Conservation (phyloP, 139 green algal species). For the Chlorella vulgaris region DNA sequence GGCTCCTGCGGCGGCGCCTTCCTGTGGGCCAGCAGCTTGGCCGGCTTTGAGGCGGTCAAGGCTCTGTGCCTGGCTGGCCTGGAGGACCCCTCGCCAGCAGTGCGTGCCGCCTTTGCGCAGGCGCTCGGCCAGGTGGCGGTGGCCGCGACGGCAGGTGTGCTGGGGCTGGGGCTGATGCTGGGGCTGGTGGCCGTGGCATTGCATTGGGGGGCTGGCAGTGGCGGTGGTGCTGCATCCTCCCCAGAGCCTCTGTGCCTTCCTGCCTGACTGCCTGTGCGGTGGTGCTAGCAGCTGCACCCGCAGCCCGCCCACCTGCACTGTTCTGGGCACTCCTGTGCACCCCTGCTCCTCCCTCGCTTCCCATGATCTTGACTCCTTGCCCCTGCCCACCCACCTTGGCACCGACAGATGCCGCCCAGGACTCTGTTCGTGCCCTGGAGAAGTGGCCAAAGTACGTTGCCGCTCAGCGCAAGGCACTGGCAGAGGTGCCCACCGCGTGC, state of each 20-base stretch:
- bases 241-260: too few relatives aligned
- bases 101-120: slow-evolving; percentile 56
- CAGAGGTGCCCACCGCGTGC: slow-evolving; percentile 43
- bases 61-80: slow-evolving; percentile 51
- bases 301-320: too few relatives aligned
- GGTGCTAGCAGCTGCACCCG: too few relatives aligned
- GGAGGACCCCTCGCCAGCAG: slow-evolving; percentile 38
- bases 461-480: slow-evolving; percentile 57
- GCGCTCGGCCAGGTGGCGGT: slow-evolving; percentile 70
- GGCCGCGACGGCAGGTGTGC: slow-evolving; percentile 24
- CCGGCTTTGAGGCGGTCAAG: slow-evolving; percentile 60
- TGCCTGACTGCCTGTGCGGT: too few relatives aligned
- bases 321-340: too few relatives aligned
- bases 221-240: too few relatives aligned
- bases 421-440: slow-evolving; percentile 40
- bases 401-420: background rate
- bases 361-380: slow-evolving; percentile 6
- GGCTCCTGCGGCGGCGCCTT: slow-evolving; percentile 52
- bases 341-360: slow-evolving; percentile 23
- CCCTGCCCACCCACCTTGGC: background rate
- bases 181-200: background rate
- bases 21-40: slow-evolving; percentile 65
- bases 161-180: slow-evolving; percentile 66
- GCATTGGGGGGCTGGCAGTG: slow-evolving; percentile 28
- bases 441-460: slow-evolving; percentile 52